phyloP scores from a whole-genome alignment of 2,329 filamentous ascomycete genomes.

The Gaeumannomyces sp. region DNA sequence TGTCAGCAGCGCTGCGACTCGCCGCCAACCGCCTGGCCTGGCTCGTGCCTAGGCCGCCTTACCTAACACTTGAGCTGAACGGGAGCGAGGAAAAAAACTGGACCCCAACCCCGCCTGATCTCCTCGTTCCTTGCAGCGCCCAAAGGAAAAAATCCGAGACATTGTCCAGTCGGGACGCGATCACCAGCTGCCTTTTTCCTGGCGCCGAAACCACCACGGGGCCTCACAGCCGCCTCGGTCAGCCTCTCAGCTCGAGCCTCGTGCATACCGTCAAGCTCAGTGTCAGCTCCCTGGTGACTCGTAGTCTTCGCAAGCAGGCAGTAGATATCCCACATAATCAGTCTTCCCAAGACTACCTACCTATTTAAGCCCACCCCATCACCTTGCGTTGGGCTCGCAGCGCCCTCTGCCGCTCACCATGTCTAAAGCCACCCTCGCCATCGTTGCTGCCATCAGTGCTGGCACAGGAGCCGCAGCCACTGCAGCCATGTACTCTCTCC shows the following conservation, averaged over 20 bases:
- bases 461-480: slow-evolving; percentile 71
- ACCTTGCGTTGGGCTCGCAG: not conserved
- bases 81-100: not conserved
- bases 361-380: not conserved
- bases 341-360: no score
- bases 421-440: slow-evolving; percentile 65
- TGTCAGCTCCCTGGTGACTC: not conserved
- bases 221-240: slow-evolving; percentile 1
- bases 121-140: not conserved
- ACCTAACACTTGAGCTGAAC: not conserved
- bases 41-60: no score
- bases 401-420: not conserved
- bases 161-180: not conserved
- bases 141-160: not conserved
- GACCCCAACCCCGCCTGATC: not conserved
- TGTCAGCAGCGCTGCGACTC: not conserved
- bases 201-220: not conserved
- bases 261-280: not conserved
- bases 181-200: not conserved
- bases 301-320: not conserved
- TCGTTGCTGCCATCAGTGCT: slow-evolving; percentile 70
- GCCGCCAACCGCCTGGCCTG: no score
- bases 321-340: not conserved
- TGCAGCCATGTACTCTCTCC: slow-evolving; percentile 58
- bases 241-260: not conserved